phyloP scores from a whole-genome alignment of 495 filamentous ascomycete genomes.

The Aspergillus mulundensis region DNA sequence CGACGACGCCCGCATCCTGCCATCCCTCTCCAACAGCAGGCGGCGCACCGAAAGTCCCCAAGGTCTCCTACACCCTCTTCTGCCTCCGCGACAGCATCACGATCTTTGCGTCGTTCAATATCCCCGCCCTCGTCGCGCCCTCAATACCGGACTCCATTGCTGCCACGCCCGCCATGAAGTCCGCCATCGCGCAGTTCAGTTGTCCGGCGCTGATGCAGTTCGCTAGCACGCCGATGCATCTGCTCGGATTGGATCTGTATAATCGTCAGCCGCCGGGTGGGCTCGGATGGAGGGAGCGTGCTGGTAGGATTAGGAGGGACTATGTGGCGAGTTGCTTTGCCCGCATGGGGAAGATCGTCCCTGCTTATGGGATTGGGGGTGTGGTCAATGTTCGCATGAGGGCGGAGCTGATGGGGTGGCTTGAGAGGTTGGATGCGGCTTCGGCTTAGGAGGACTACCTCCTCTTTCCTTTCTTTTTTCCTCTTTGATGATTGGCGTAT shows the following conservation, averaged over 20 bases:
- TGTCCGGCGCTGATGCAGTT: slow-evolving; percentile 81
- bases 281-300: slow-evolving; percentile 54
- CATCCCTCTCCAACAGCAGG: slow-evolving; percentile 15
- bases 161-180: slow-evolving; percentile 47
- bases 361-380: slow-evolving; percentile 89
- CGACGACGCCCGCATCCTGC: slow-evolving; percentile 39
- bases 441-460: too few relatives aligned
- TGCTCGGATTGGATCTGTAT: slow-evolving; percentile 85
- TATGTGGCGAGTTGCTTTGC: slow-evolving; percentile 75
- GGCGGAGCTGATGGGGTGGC: slow-evolving; percentile 48
- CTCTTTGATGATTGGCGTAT: background rate
- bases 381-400: slow-evolving; percentile 80
- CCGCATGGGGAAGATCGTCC: slow-evolving; percentile 85
- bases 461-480: background rate
- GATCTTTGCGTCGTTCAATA: slow-evolving; percentile 91
- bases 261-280: slow-evolving; percentile 57
- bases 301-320: slow-evolving; percentile 63
- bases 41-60: slow-evolving; percentile 30
- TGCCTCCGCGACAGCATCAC: slow-evolving; percentile 81
- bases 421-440: slow-evolving; percentile 31
- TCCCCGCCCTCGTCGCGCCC: slow-evolving; percentile 69
- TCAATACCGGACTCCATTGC: slow-evolving; percentile 44
- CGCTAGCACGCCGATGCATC: slow-evolving; percentile 78
- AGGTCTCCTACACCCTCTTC: slow-evolving; percentile 70
- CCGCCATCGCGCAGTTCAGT: slow-evolving; percentile 71